A percentile compares a stretch with the other conserved stretches of the same genome.
Conservation (phyloP, 2,329 filamentous ascomycete genomes). For the Aspergillaceae sp. region DNA sequence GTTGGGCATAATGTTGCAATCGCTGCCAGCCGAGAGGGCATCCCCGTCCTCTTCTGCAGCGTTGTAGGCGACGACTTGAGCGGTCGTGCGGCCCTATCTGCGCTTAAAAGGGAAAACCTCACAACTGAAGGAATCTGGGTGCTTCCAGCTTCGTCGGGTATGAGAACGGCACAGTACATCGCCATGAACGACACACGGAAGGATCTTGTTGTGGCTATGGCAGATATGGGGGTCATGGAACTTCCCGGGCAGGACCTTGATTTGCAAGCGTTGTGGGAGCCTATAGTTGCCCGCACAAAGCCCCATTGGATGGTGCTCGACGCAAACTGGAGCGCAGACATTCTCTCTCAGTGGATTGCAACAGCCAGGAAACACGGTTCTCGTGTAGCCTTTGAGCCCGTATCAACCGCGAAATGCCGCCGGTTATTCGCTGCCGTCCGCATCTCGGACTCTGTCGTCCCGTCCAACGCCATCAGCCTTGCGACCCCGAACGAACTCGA, state of each 20-base stretch:
- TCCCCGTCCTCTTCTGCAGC: constrained; percentile 64
- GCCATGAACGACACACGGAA: constrained; percentile 78
- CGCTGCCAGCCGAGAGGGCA: constrained; percentile 64
- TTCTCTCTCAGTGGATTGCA: constrained; percentile 60
- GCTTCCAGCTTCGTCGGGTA: constrained; percentile 44
- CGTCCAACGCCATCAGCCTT: constrained; percentile 60
- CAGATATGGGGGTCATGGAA: constrained; percentile 81
- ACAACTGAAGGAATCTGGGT: constrained; percentile 59
- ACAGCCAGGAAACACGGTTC: constrained; percentile 49
- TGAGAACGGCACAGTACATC: constrained; percentile 80
- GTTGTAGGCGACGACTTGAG: constrained; percentile 71
- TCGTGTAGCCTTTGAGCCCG: constrained; percentile 75
- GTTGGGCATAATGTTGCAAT: constrained; percentile 88
- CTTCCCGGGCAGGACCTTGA: constrained; percentile 32
- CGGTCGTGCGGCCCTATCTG: constrained; percentile 62
- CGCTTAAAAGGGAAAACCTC: constrained; percentile 50
- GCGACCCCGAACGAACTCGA: constrained; percentile 79
- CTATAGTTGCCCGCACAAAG: constrained; percentile 46
- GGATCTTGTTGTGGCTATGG: constrained; percentile 85
- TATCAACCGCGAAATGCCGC: constrained; percentile 69
- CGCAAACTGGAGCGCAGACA: constrained; percentile 67
- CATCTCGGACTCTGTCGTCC: constrained; percentile 38
- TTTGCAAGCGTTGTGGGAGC: constrained; percentile 51
- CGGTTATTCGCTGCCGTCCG: constrained; percentile 51
- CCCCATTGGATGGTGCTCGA: constrained; percentile 79